Percentiles rank a stretch among this genome's conserved stretches.
phyloP scores from a whole-genome alignment of 2,329 filamentous ascomycete species.

The Neofusicoccum sp. region DNA sequence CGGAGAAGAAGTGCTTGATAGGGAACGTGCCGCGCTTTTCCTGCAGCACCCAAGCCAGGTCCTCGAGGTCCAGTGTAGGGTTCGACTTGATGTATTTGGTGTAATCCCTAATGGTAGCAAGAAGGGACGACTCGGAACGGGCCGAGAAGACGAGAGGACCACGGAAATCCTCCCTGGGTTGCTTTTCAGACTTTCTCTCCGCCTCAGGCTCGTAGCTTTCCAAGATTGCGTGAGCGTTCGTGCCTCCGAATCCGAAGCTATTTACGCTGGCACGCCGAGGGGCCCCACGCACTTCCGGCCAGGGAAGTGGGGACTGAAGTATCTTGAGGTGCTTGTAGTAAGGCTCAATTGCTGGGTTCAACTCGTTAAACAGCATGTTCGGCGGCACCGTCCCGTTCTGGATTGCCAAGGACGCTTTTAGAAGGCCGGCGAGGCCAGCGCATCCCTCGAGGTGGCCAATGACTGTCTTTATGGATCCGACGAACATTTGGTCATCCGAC shows the following conservation, averaged over 20 bases:
- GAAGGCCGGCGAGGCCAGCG: constrained; percentile 38
- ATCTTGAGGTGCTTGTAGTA: constrained; percentile 21
- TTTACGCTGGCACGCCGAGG: constrained; percentile 24
- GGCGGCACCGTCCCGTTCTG: constrained; percentile 35
- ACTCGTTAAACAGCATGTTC: constrained; percentile 34
- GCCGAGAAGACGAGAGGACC: constrained; percentile 20
- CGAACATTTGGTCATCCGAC: constrained; percentile 17
- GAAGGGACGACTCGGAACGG: constrained; percentile 11
- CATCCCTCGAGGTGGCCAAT: constrained; percentile 44
- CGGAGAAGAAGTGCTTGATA: constrained; percentile 8
- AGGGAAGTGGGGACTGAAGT: constrained; percentile 7
- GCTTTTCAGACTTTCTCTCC: too few relatives aligned
- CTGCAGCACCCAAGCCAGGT: constrained; percentile 23
- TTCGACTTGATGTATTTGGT: constrained; percentile 7
- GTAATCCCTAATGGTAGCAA: background rate
- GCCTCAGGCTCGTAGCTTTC: constrained; percentile 19
- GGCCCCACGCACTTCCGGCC: constrained; percentile 18
- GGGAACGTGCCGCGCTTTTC: constrained; percentile 19
- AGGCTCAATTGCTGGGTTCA: constrained; percentile 31
- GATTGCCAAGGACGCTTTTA: constrained; percentile 40
- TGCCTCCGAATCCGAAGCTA: constrained; percentile 27
- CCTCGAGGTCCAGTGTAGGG: background rate
- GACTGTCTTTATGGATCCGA: constrained; percentile 37
- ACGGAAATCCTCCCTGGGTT: background rate
- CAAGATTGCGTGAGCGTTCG: constrained; percentile 28